Base-by-base conservation (phyloP, 306 rosid species). In the Vicia faba region DNA sequence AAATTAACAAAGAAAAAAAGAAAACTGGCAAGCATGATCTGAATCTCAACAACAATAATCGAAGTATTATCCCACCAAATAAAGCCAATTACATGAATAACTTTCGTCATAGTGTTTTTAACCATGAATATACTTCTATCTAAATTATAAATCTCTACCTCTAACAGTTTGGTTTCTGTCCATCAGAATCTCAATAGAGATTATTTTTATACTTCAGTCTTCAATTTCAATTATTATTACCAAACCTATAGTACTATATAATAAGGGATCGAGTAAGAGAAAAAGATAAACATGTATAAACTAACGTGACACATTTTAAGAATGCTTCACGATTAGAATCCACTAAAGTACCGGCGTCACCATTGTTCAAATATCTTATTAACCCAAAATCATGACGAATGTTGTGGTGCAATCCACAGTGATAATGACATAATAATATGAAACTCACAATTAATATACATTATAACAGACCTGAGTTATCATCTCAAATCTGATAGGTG, bases 391-490 rank as follows among this genome's bases (percentile, higher is more conserved):
- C 25, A 2, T 14, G 14, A 9, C 7, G 2, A 3, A 3, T 26
- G 69, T 19, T 28, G 11, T 23, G 1, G 31, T 51, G 51, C 7
- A 28, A 43, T 35, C n/a, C n/a, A 19, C 33, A 55, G 19, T 39
- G 51, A 50, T 4, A 61, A 25, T 43, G 46, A 60, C 36, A 77
- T 28, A 40, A 16, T 25, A 33, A 43, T 41, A 20, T 35, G 72
- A 29, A 61, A 48, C 60, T 45, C 65, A 28, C 29, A 23, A 35
- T 39, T 46, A 59, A 78, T 77, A 78, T 74, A 66, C 78, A 78
- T 64, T 18, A 53, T 18, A 66, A 74, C 39, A 67, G 61, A 66
- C 63, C 40, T 72, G 12, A 66, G 72, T 48, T 59, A 65, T 51
- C 38, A 36, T 41, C 63, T 59, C 57, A 79, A 70, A 75, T 65